Conservation (phyloP, 805 yeast species). For the Yarrowia osloensis region DNA sequence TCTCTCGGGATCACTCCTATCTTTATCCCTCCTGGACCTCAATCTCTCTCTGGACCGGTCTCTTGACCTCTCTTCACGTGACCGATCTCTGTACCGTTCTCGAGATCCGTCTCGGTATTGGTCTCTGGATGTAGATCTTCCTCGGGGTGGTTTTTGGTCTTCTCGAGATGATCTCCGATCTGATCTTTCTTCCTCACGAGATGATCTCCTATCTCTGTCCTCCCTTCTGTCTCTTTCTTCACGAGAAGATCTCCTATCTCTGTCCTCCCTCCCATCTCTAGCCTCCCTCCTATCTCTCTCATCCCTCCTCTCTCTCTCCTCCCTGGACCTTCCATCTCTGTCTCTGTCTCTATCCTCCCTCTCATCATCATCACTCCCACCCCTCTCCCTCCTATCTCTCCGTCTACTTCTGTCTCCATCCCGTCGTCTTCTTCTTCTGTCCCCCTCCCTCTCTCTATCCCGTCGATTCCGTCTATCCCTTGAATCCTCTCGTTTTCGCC, state of each 20-base stretch:
- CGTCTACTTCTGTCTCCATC: background rate
- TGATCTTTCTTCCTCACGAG: too few relatives aligned
- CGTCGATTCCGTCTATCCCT: background rate
- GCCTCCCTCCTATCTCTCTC: background rate
- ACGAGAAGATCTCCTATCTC: background rate
- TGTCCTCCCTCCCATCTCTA: too few relatives aligned
- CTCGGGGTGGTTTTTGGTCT: too few relatives aligned
- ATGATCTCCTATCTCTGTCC: too few relatives aligned
- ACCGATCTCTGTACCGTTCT: background rate
- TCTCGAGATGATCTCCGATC: too few relatives aligned
- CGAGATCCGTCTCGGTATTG: background rate
- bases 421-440: background rate
- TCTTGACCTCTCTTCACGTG: background rate
- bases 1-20: too few relatives aligned
- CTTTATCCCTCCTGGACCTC: background rate
- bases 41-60: background rate
- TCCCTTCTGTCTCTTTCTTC: too few relatives aligned
- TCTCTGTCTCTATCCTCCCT: too few relatives aligned
- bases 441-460: background rate
- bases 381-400: background rate
- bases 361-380: background rate
- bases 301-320: background rate
- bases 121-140: background rate
- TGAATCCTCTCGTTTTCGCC: background rate
- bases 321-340: background rate